Conservation (phyloP, 164 flowering plant genomes). For the Piper betle region DNA sequence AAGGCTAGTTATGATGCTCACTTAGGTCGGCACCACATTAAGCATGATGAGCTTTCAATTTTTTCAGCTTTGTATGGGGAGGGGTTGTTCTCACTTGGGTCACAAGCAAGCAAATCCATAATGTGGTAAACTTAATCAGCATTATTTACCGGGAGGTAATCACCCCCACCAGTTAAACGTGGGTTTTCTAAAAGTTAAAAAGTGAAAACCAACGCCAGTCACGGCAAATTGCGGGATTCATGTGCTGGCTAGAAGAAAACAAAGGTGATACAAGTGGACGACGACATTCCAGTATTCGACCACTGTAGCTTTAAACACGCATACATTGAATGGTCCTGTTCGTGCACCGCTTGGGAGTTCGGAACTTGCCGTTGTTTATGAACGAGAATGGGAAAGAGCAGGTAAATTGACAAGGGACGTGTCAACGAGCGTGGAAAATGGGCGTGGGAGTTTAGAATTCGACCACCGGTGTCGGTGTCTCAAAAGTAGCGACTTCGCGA, state of each 20-base stretch:
- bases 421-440: not conserved
- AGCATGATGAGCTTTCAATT: not conserved
- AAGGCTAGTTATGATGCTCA: not conserved
- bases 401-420: not conserved
- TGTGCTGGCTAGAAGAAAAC: too few relatives aligned
- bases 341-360: too few relatives aligned
- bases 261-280: too few relatives aligned
- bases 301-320: too few relatives aligned
- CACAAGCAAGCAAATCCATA: not conserved
- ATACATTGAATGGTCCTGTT: too few relatives aligned
- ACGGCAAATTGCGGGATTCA: too few relatives aligned
- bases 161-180: too few relatives aligned
- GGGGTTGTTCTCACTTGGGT: not conserved
- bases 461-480: not conserved
- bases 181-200: too few relatives aligned
- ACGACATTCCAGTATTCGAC: too few relatives aligned
- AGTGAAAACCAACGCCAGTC: too few relatives aligned
- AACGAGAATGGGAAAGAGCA: not conserved
- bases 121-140: not conserved
- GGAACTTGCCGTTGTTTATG: too few relatives aligned
- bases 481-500: not conserved
- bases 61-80: not conserved
- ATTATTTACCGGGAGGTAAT: too few relatives aligned
- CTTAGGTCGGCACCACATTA: not conserved
- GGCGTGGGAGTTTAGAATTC: not conserved